A percentile compares a stretch with the other conserved stretches of the same genome.
Conservation (phyloP, 2,329 filamentous ascomycete genomes). For the Calonectria leucothoes region DNA sequence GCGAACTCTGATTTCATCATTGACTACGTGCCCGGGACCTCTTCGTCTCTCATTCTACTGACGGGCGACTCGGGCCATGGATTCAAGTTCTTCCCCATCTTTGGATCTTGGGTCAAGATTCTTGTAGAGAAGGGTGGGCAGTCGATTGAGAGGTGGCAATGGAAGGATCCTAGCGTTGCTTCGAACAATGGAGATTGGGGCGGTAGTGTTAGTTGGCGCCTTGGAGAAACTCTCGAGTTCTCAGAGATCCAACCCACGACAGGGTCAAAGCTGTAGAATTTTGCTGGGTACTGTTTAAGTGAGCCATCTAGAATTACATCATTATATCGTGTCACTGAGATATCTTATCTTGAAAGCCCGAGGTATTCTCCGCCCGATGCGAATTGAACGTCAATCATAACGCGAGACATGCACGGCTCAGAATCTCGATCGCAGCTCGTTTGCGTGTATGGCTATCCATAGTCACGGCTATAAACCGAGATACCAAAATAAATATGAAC, state of each 20-base stretch:
- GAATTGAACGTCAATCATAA: too few relatives aligned
- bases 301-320: background rate
- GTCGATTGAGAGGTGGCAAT: constrained; percentile 59
- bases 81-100: constrained; percentile 72
- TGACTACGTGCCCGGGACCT: constrained; percentile 65
- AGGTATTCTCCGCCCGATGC: too few relatives aligned
- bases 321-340: background rate
- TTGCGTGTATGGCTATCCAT: constrained; percentile 51
- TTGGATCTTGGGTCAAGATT: constrained; percentile 64
- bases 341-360: background rate
- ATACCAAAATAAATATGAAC: background rate
- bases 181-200: constrained; percentile 40
- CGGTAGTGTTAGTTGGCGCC: constrained; percentile 51
- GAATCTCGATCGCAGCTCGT: constrained; percentile 52
- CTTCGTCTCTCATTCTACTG: constrained; percentile 58
- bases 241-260: constrained; percentile 27
- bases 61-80: constrained; percentile 71
- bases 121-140: constrained; percentile 55
- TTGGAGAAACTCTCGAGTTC: constrained; percentile 45
- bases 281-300: background rate
- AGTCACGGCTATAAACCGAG: background rate
- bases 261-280: constrained; percentile 12
- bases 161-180: constrained; percentile 52
- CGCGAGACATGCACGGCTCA: constrained; percentile 61
- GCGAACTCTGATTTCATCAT: constrained; percentile 70